Evolutionary conservation across 164 flowering plant species (phyloP), one percentile per base, ranked within the genome.

Genomic region (Hamamelis virginiana): DNA sequence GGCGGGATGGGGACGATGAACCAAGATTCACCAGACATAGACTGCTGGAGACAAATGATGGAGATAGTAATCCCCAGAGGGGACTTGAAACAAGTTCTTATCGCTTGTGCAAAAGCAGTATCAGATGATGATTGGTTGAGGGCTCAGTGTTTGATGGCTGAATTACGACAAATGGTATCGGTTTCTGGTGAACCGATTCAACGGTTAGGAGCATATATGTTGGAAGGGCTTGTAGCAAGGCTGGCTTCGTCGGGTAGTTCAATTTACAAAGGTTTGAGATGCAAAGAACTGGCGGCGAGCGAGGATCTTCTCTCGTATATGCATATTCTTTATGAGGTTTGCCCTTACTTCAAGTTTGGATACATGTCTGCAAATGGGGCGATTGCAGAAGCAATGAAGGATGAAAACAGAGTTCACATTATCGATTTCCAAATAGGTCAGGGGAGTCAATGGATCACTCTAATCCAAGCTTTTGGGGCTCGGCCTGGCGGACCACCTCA

Each of bases 311-410:
- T 82, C 38, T 82, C 85, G 4, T 80, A 83, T 69, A 85, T 78
- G 86, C 82, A 83, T 75, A 73, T 77, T 66, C 83, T 85, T 1
- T 80, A 80, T 28, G 86, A 85, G 74, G 81, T 78, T 19, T 85
- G 89, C 61, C 89, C 89, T 4, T 85, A 83, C 74, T 85, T 83
- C 72, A 85, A 85, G 58, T 85, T 85, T 47, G 89, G 85, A 2
- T 85, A 81, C 78, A 76, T 83, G 85, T 81, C 89, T 3, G 89
- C 87, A 33, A 85, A 85, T 72, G 89, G 87, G 1, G 89, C 87
- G n/a, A 85, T 85, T 76, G 89, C 86, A 19, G 89, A 85, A 72
- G 89, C 89, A 45, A 77, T 83, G 85, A 85, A 79, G 74, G 80
- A 80, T 65, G 85, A 83, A 66, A 62, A 77, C 26, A 56, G 74